phyloP scores from a whole-genome alignment of 768 basidiomycete species.

The Leucosporidium yakuticum region DNA sequence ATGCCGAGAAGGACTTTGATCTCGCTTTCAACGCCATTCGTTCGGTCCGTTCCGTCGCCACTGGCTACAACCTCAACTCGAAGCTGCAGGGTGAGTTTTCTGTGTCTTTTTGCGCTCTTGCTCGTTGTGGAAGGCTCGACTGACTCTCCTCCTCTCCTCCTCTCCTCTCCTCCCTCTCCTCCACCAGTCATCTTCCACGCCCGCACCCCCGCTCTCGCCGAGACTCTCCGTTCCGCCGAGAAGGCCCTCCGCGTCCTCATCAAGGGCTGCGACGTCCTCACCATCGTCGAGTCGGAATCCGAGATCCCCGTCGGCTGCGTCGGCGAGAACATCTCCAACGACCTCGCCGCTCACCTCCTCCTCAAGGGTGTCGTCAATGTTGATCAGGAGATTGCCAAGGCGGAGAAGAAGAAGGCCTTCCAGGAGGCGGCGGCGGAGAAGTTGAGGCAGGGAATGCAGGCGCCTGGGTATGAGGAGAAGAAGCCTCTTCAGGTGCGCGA shows the following conservation, averaged over 20 bases:
- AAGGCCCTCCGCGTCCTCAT: slow-evolving; percentile 61
- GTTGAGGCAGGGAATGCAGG: slow-evolving; percentile 51
- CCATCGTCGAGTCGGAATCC: slow-evolving; percentile 57
- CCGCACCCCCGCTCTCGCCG: slow-evolving; percentile 57
- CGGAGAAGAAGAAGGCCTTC: slow-evolving; percentile 79
- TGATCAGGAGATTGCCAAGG: slow-evolving; percentile 77
- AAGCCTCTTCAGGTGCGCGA: slow-evolving; percentile 71
- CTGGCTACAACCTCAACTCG: slow-evolving; percentile 77
- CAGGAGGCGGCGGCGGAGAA: slow-evolving; percentile 67
- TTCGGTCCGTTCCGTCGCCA: slow-evolving; percentile 74
- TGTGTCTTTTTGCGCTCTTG: not conserved
- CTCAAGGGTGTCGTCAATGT: slow-evolving; percentile 87
- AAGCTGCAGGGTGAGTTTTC: slow-evolving; percentile 66
- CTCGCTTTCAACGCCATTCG: slow-evolving; percentile 72
- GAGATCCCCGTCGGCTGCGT: slow-evolving; percentile 88
- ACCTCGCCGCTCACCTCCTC: slow-evolving; percentile 70
- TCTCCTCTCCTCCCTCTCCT: not conserved
- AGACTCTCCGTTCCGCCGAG: slow-evolving; percentile 52
- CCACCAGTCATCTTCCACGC: slow-evolving; percentile 68
- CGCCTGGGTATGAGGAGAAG: slow-evolving; percentile 69
- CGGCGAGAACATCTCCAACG: slow-evolving; percentile 67
- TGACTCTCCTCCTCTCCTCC: too few relatives aligned
- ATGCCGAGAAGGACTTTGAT: slow-evolving; percentile 79
- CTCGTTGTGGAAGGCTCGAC: not conserved
- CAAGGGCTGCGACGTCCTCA: slow-evolving; percentile 76